Evolutionary conservation across 345 rosid genomes (phyloP).

Genomic region (Eucalyptus marginata): DNA sequence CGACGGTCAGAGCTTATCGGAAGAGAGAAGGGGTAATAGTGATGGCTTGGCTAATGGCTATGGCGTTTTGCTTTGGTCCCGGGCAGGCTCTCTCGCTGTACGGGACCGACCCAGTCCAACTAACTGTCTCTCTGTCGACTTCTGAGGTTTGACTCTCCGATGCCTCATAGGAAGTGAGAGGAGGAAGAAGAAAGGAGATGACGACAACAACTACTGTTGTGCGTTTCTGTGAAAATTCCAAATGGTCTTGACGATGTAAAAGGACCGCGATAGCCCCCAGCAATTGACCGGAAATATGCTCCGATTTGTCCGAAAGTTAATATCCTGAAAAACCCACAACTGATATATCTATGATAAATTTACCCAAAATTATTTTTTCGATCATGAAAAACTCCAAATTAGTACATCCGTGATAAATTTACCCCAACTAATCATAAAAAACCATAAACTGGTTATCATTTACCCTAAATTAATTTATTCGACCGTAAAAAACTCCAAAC

Average conservation of each 20-base stretch:
- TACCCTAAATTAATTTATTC: too few species aligned
- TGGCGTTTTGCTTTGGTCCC: background rate
- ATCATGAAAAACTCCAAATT: too few species aligned
- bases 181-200: background rate
- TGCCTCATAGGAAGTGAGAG: background rate
- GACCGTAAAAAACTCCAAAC: too few species aligned
- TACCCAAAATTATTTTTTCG: accelerated
- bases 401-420: too few species aligned
- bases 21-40: background rate
- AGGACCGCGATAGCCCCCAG: background rate
- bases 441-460: too few species aligned
- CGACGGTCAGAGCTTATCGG: background rate
- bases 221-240: background rate
- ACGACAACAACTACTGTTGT: background rate
- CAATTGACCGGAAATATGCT: background rate
- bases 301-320: background rate
- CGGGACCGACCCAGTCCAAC: background rate
- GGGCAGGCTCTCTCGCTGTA: background rate
- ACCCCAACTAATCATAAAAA: too few species aligned
- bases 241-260: background rate
- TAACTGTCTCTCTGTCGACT: background rate
- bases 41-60: background rate
- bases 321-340: too few species aligned
- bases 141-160: background rate
- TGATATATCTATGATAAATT: too few species aligned